Base-by-base conservation (phyloP, 2,329 filamentous ascomycete species). In the Apiospora malaysiana region DNA sequence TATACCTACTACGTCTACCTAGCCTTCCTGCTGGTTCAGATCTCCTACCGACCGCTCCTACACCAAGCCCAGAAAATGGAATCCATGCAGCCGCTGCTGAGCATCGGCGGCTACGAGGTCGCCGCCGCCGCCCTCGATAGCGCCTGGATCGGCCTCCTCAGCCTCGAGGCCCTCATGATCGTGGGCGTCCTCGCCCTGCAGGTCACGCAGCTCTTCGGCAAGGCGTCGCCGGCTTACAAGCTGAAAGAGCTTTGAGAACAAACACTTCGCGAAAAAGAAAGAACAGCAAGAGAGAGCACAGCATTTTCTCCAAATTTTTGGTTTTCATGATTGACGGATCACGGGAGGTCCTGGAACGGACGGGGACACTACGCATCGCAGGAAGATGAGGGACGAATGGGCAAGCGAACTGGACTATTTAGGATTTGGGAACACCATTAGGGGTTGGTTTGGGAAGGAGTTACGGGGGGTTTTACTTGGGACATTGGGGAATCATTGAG, bases 91-190 rank as follows among this genome's bases (percentile, higher is more conserved):
- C 65, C 43, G 16, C 65, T 43, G 65, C 70, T 72, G 69, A 70
- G 71, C 32, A 56, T 78, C 72, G 73, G 76, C 56, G 78, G 78
- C 69, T 75, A 81, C 71, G 79, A 84, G 71, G 79, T 81, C 70
- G 76, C 78, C 68, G 79, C 86, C 45, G 76, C 78, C 68, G 79
- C 86, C 45, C 78, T 86, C 66, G 85, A 87, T 79, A 78, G 80
- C 45, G 75, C 86, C 66, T 86, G 85, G 83, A 80, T 86, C 66
- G 81, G 82, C 51, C 81, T 87, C n/a, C 76, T 86, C 51, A 80
- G 80, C 23, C 74, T 86, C 46, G 83, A 87, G 73, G 81, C 83
- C 23, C 71, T 84, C 59, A 82, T 86, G 79, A 82, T 87, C 4
- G 71, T 84, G 42, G 79, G 80, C 12, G 82, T 85, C 16, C 69